Base-by-base conservation (phyloP, 495 filamentous ascomycete species). In the Penicillium soppii region DNA sequence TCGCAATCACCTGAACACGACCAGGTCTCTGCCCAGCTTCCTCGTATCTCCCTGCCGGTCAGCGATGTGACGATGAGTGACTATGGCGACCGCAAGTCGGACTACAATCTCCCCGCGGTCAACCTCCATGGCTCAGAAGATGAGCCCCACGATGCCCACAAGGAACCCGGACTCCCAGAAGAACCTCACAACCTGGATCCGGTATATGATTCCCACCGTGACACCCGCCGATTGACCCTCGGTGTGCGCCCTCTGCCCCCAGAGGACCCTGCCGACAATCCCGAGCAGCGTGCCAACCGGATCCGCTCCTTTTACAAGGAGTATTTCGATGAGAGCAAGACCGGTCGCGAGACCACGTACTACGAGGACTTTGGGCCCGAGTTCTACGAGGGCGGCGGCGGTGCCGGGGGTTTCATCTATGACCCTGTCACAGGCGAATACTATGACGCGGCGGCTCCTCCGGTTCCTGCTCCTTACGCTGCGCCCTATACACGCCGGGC, bases 301-400 rank as follows among this genome's bases (percentile, higher is more conserved):
- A 97, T 98, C 56, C 83, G 94, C 57, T 97, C 95, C 20, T 98
- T 98, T 74, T 98, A 98, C 74, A 96, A 96, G 67, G 94, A 97
- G 68, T 97, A 97, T 69, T 98, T 98, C 53, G 94, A 98, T 46
- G 92, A 96, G 20, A 84, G 81, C 16, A 89, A 87, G 64, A 76
- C 75, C 0, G 76, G 72, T n/a, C 67, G 63, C 37, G 70, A 76
- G 26, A 57, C 68, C 16, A 64, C 56, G 3, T 88, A 90, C 61
- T 85, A 86, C 49, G 84, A 90, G 56, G 86, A 90, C 57, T 85
- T 85, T 58, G 83, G 84, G 40, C 57, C 80, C 13, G 79, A 82
- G 40, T 88, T 86, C 61, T 78, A 85, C 32, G 68, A 75, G 4
- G 69, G 70, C 39, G 76, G 22, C 16, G 17, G 16, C 7, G 36